Percentiles rank a stretch among this genome's conserved stretches.
phyloP scores from a whole-genome alignment of 495 filamentous ascomycete genomes.

The Daldinia childiae region DNA sequence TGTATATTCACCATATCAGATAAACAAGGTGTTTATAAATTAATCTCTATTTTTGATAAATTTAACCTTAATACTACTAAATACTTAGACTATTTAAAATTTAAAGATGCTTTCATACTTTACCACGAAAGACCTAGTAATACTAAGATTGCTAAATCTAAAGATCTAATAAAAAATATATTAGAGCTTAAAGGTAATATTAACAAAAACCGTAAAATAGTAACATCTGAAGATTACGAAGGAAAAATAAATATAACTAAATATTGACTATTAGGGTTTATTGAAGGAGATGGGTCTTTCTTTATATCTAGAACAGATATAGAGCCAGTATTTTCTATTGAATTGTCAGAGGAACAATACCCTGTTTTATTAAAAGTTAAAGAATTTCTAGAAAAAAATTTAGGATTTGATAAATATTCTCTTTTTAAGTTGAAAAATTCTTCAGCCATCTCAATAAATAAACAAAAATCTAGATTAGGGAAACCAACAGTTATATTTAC shows the following conservation, averaged over 20 bases:
- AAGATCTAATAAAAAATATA: conserved; percentile 5
- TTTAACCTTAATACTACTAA: conserved; percentile 4
- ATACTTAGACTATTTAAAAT: conserved; percentile 8
- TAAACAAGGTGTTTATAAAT: conserved; percentile 5
- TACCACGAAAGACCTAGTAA: too few relatives aligned
- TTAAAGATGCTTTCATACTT: too few relatives aligned
- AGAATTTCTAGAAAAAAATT: conserved; percentile 2
- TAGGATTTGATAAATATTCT: conserved; percentile 5
- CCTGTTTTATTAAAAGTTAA: conserved; percentile 5
- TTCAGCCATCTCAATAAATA: conserved; percentile 4
- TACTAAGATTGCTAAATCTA: too few relatives aligned
- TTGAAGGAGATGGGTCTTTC: conserved; percentile 3
- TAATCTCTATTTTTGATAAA: conserved; percentile 3
- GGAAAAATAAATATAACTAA: conserved; percentile 5
- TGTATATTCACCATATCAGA: conserved; percentile 4
- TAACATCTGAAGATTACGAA: conserved; percentile 5
- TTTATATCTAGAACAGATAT: conserved; percentile 5
- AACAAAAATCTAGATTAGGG: conserved; percentile 4
- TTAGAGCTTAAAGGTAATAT: conserved; percentile 5
- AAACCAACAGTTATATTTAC: conserved; percentile 5
- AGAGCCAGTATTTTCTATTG: conserved; percentile 5
- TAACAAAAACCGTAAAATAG: conserved; percentile 5
- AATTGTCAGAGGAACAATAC: conserved; percentile 5
- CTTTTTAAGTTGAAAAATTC: conserved; percentile 5
- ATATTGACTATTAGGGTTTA: conserved; percentile 4